Evolutionary conservation across 192 early-diverging fungal species (phyloP), one percentile per base, ranked within the genome.

Genomic region (Endogone sp.): DNA sequence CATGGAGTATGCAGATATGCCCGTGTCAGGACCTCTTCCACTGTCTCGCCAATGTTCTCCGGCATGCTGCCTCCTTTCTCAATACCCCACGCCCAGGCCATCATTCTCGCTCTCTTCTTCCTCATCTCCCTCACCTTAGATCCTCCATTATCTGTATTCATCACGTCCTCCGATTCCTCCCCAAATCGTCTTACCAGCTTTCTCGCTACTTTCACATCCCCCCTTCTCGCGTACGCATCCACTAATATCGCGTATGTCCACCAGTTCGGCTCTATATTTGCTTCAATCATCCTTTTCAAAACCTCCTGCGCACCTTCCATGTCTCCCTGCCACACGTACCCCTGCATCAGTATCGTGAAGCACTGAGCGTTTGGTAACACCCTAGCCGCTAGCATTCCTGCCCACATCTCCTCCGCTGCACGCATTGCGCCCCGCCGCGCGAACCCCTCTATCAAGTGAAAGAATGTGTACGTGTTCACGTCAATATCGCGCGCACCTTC

Each of bases 341-440:
- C 79, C 63, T 83, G 75, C 63, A 87, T 83, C 24, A 87, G 63
- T 27, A 85, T 76, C 23, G 79, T 84, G 66, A 79, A 84, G 29
- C 77, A 76, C 10, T 76, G 63, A 3, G 73, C 75, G 32, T 79
- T 73, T 22, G 77, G 81, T 23, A 68, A 27, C 2, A 81, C 54
- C 22, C 72, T 66, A 28, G 77, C 75, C 11, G 71, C 65, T 63
- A 80, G 64, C 80, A 87, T 83, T 23, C 75, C 77, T 21, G 74
- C 65, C 32, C 75, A 72, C 4, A 87, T 29, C 22, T 73, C 63
- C 25, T 72, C 71, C 0, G 78, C 82, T 6, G 76, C 75, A 21
- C 37, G 25, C 54, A 81, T 62, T 11, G 82, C 78, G 10, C 73
- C 67, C 20, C 75, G 74, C 31, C 70, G 62, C 28, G 77, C 72